Evolutionary conservation across 495 filamentous ascomycete species (phyloP).

Genomic region (Aspergillus funiculosus): DNA sequence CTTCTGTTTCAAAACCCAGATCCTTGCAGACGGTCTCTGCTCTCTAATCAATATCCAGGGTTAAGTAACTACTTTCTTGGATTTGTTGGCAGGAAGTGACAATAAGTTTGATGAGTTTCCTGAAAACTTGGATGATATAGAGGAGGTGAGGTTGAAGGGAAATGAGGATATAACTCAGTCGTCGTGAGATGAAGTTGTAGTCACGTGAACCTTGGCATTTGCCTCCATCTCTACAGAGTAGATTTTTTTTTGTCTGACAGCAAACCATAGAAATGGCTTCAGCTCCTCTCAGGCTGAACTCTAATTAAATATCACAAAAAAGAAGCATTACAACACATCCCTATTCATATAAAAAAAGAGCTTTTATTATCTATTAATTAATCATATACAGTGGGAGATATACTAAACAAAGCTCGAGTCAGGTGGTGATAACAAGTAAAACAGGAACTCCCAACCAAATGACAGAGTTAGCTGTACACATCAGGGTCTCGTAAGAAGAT

Average conservation of each 20-base stretch:
- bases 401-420: not conserved
- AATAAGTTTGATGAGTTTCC: not conserved
- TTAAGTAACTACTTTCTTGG: too few relatives aligned
- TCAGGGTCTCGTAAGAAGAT: not conserved
- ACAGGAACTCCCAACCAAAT: not conserved
- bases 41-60: not conserved
- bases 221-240: constrained; percentile 7
- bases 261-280: not conserved
- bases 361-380: constrained; percentile 34
- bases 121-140: not conserved
- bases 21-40: constrained; percentile 11
- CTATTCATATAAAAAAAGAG: not conserved
- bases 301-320: too few relatives aligned
- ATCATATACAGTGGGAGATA: constrained; percentile 26
- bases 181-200: constrained; percentile 8
- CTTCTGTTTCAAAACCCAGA: constrained; percentile 28
- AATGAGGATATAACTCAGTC: too few relatives aligned
- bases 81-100: not conserved
- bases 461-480: constrained; percentile 6
- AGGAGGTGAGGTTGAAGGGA: too few relatives aligned
- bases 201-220: constrained; percentile 22
- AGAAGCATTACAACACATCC: too few relatives aligned
- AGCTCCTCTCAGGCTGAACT: too few relatives aligned
- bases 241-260: constrained; percentile 2
- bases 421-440: not conserved